A percentile compares a stretch with the other conserved stretches of the same genome.
Evolutionary conservation across 352 stramenopile genomes (phyloP).

Genomic region (Pythium insidiosum): DNA sequence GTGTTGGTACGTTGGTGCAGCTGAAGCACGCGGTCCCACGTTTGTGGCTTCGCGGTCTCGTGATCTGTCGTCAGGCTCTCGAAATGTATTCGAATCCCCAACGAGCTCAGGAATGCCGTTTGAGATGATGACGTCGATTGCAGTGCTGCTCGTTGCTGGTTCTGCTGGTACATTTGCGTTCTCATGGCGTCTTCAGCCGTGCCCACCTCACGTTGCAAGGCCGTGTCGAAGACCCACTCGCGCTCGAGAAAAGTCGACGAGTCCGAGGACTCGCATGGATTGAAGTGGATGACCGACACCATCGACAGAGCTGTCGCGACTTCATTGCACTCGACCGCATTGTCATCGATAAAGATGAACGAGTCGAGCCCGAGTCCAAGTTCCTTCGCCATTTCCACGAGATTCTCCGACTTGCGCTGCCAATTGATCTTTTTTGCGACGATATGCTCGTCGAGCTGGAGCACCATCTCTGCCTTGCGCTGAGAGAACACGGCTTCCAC

Average conservation of each 20-base stretch:
- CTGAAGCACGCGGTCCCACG: constrained; percentile 40
- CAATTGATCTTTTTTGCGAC: constrained; percentile 44
- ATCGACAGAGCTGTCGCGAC: constrained; percentile 33
- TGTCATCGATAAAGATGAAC: constrained; percentile 73
- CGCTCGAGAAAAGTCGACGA: constrained; percentile 23
- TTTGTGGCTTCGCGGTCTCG: neutral
- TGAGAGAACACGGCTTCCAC: constrained; percentile 36
- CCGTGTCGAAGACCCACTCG: constrained; percentile 47
- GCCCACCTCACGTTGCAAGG: constrained; percentile 4
- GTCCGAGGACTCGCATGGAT: too few species aligned
- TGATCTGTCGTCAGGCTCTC: constrained; percentile 20
- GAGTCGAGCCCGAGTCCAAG: constrained; percentile 49
- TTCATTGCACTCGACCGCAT: constrained; percentile 59
- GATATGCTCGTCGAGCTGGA: constrained; percentile 45
- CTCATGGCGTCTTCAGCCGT: constrained; percentile 32
- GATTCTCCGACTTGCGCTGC: constrained; percentile 52
- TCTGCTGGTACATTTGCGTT: constrained; percentile 55
- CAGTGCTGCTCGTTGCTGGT: constrained; percentile 28
- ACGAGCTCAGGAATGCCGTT: constrained; percentile 53
- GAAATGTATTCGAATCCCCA: constrained; percentile 61
- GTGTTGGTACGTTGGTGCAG: constrained; percentile 69
- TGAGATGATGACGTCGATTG: constrained; percentile 22
- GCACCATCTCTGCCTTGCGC: constrained; percentile 34
- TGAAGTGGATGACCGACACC: constrained; percentile 44
- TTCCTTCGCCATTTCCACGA: constrained; percentile 36